phyloP scores from a whole-genome alignment of 2,329 filamentous ascomycete species.

The Fusarium mangiferae region DNA sequence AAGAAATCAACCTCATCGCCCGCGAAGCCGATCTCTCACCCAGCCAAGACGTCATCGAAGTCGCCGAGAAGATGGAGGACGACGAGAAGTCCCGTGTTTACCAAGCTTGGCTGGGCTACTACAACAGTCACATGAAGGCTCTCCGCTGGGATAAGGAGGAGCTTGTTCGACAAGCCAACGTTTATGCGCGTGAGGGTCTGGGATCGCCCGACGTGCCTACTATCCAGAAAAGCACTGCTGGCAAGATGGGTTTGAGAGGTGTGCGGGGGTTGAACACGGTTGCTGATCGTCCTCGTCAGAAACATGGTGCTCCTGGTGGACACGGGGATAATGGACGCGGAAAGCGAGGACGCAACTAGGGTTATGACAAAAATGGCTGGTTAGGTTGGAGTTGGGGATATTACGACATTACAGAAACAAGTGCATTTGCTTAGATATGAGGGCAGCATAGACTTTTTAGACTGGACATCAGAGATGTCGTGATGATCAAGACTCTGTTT shows the following conservation, averaged over 20 bases:
- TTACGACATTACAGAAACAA: background rate
- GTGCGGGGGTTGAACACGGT: conserved; percentile 59
- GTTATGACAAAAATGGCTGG: background rate
- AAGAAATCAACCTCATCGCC: conserved; percentile 63
- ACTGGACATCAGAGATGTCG: background rate
- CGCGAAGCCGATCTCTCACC: conserved; percentile 59
- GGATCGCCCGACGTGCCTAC: conserved; percentile 58
- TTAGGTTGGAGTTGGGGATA: conserved; percentile 11
- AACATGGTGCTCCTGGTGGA: conserved; percentile 29
- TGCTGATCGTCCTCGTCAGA: conserved; percentile 53
- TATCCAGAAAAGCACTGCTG: conserved; percentile 58
- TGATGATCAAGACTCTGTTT: background rate
- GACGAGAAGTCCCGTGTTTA: conserved; percentile 60
- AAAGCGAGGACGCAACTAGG: conserved; percentile 17
- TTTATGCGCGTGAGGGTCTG: conserved; percentile 60
- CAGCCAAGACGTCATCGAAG: conserved; percentile 49
- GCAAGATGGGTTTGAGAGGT: conserved; percentile 68
- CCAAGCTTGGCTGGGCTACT: conserved; percentile 67
- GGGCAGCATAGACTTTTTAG: conserved; percentile 19
- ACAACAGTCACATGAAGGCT: conserved; percentile 61
- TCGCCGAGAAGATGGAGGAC: conserved; percentile 57
- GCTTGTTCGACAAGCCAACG: conserved; percentile 63
- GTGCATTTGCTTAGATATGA: conserved; percentile 2
- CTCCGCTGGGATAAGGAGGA: conserved; percentile 55
- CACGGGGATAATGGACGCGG: conserved; percentile 9